Base-by-base conservation (phyloP, 176 grass and related monocot genomes). In the Panicum miliaceum region DNA sequence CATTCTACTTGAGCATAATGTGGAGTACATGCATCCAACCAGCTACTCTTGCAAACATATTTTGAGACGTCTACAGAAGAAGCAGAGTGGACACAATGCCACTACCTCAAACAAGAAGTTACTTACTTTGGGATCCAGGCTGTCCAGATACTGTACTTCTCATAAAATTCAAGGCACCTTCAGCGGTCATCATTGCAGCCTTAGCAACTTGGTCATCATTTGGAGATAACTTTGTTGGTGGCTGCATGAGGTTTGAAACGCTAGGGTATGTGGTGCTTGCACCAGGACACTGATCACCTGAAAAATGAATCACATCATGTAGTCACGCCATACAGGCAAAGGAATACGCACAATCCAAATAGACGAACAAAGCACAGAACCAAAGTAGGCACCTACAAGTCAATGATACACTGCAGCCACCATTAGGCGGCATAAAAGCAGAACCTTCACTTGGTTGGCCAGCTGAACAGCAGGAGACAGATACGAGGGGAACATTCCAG, bases 241-340 rank as follows among this genome's bases (percentile, higher is more conserved):
- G 58, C 50, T 73, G 54, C 57, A 59, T 81, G 81, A 47, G 87
- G 83, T 82, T 80, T 68, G 72, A 16, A 34, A 40, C 78, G 67
- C 50, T 25, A 86, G 88, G 67, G 83, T 50, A 88, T 84, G 84
- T 64, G 50, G 77, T 75, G 71, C 77, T 70, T 66, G 88, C 67
- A 73, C 47, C 88, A 76, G 86, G 79, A 81, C 81, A 92, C 50
- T 92, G 88, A 82, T 86, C 87, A 94, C 91, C 92, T 97, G 85
- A 69, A 77, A 62, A 52, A 43, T 76, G 27, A 86, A 65, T 70
- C 40, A 84, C 48, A 82, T 83, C 67, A 78, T 78, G 13, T 43
- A 75, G 9, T 81, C 16, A 48, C 29, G 29, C 74, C 78, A 68
- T 71, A 56, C 43, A 75, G 52, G 38, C 38, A 82, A 57, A 54